phyloP scores from a whole-genome alignment of 2,329 filamentous ascomycete species.

The Fusarium coicis region DNA sequence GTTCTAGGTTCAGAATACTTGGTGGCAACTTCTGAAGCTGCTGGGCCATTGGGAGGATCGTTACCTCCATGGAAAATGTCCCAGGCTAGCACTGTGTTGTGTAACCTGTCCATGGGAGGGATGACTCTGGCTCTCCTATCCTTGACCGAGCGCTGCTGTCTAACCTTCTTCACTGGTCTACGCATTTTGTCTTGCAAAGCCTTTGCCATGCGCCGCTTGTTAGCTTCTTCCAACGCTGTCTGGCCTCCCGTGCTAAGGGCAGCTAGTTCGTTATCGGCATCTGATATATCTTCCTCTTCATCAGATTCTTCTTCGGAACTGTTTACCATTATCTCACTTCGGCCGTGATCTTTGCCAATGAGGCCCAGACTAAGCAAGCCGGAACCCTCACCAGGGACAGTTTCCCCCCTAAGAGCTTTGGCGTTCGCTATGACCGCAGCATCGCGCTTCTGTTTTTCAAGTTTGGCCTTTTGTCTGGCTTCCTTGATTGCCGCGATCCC shows the following conservation, averaged over 20 bases:
- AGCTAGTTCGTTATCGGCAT: slow-evolving; percentile 62
- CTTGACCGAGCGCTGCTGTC: slow-evolving; percentile 83
- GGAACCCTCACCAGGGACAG: slow-evolving; percentile 75
- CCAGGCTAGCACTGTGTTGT: slow-evolving; percentile 90
- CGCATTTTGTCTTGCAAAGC: slow-evolving; percentile 67
- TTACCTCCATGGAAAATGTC: slow-evolving; percentile 92
- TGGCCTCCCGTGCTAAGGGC: slow-evolving; percentile 60
- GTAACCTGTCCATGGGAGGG: slow-evolving; percentile 86
- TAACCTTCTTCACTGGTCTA: slow-evolving; percentile 85
- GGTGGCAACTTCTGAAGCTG: slow-evolving; percentile 80
- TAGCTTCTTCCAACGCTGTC: slow-evolving; percentile 62
- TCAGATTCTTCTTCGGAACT: slow-evolving; percentile 81
- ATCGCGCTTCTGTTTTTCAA: slow-evolving; percentile 78
- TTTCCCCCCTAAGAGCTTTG: slow-evolving; percentile 57
- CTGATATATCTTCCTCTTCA: slow-evolving; percentile 69
- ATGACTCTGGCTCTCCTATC: slow-evolving; percentile 94
- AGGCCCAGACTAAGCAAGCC: slow-evolving; percentile 78
- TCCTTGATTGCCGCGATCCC: slow-evolving; percentile 67
- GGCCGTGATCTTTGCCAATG: slow-evolving; percentile 81
- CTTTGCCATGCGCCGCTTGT: slow-evolving; percentile 53
- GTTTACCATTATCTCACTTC: slow-evolving; percentile 91
- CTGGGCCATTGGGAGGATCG: slow-evolving; percentile 80
- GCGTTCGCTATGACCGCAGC: slow-evolving; percentile 77
- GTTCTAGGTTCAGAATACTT: slow-evolving; percentile 79
- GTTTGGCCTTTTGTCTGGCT: slow-evolving; percentile 78